Conservation (phyloP, 2,329 filamentous ascomycete genomes). For the Microdochium trichocladiopsis region DNA sequence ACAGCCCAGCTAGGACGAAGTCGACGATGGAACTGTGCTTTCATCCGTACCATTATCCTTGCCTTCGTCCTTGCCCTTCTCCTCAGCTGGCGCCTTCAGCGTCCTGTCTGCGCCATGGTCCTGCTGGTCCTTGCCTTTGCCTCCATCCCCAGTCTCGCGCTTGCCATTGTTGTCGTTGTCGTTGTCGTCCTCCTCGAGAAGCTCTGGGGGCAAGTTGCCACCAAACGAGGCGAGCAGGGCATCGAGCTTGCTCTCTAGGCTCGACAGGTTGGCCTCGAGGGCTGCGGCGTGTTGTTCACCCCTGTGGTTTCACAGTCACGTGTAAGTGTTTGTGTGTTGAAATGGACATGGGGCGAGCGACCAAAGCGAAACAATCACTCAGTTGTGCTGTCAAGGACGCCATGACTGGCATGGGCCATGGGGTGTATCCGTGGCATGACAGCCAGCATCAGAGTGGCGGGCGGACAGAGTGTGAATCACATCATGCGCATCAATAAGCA, state of each 20-base stretch:
- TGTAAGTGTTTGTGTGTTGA: not conserved
- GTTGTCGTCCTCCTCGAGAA: not conserved
- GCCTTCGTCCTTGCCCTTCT: not conserved
- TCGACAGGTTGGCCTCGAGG: constrained; percentile 21
- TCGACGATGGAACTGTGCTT: too few species aligned
- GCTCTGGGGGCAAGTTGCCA: constrained; percentile 1
- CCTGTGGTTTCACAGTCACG: constrained; percentile 9
- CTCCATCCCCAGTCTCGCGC: too few species aligned
- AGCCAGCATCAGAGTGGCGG: too few species aligned
- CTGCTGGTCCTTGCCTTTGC: not conserved
- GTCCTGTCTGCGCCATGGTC: not conserved
- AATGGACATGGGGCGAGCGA: too few species aligned
- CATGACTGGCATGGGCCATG: too few species aligned
- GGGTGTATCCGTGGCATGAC: too few species aligned
- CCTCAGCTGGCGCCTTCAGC: not conserved
- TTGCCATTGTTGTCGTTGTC: not conserved
- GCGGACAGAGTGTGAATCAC: too few species aligned
- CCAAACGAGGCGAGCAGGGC: constrained; percentile 22
- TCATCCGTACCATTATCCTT: too few species aligned
- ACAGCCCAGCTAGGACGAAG: too few species aligned
- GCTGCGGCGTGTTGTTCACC: constrained; percentile 23
- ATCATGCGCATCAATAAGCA: too few species aligned
- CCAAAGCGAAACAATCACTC: too few species aligned
- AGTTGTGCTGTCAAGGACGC: too few species aligned
- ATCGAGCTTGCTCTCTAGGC: constrained; percentile 22